These are phyloP conservation scores for Cornus florida DNA, from an alignment of 148 eudicot genomes.

Conservation along the genomic window DNA sequence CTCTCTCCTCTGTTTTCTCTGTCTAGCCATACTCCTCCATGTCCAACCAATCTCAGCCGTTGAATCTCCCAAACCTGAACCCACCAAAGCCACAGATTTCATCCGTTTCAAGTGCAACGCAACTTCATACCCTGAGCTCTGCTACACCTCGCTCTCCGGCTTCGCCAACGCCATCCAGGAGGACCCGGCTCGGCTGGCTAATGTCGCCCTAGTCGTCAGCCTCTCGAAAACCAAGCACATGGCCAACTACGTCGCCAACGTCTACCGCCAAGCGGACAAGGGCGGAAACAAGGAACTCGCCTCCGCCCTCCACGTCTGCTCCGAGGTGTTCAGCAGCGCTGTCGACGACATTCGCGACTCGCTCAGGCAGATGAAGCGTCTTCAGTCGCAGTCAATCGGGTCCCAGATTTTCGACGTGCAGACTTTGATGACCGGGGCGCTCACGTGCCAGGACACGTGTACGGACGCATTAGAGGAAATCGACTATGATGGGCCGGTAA, in stretches of 20 bases:
- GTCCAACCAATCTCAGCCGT: slow-evolving; percentile 11
- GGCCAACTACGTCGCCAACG: slow-evolving; percentile 37
- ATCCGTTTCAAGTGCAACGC: slow-evolving; percentile 66
- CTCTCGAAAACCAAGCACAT: slow-evolving; percentile 36
- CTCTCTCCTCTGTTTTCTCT: slow-evolving; percentile 22
- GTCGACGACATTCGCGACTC: slow-evolving; percentile 57
- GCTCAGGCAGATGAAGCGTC: slow-evolving; percentile 51
- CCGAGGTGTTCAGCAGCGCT: slow-evolving; percentile 52
- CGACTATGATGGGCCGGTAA: slow-evolving; percentile 32
- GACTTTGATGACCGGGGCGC: slow-evolving; percentile 92
- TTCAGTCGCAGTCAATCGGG: slow-evolving; percentile 28
- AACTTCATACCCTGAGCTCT: slow-evolving; percentile 67
- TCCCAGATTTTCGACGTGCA: slow-evolving; percentile 81
- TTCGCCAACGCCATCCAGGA: slow-evolving; percentile 48
- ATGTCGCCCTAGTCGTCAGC: slow-evolving; percentile 57
- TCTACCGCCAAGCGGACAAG: slow-evolving; percentile 36
- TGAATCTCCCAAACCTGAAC: neutral
- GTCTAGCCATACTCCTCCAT: neutral
- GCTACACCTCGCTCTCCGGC: slow-evolving; percentile 66
- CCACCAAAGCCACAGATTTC: slow-evolving; percentile 36
- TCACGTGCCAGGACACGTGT: slow-evolving; percentile 83
- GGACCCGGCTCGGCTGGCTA: slow-evolving; percentile 65
- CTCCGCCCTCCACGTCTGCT: slow-evolving; percentile 65
- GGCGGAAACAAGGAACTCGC: neutral
- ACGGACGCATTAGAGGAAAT: slow-evolving; percentile 65